Base-by-base conservation (phyloP, 1,139 yeast genomes). In the Debaryomyces sp. region DNA sequence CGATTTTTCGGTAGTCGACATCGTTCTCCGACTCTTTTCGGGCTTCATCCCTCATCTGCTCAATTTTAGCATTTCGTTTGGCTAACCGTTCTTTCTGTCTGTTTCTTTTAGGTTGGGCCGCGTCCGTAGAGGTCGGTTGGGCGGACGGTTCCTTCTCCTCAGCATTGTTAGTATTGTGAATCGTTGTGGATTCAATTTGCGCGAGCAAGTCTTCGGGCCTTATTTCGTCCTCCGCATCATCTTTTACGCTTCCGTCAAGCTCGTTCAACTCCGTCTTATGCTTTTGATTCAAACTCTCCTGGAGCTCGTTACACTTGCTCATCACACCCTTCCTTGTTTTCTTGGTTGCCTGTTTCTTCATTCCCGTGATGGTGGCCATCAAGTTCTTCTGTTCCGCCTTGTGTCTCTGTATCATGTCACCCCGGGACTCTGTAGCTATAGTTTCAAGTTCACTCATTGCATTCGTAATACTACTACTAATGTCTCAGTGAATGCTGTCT, bases 41-140 rank as follows among this genome's bases (percentile, higher is more conserved):
- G 0, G 98, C 97, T 56, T 89, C 86, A 32, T 77, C 80, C 56
- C 82, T 78, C 46, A 88, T 72, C 44, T 76, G 75, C 22, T 82
- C 84, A 15, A 84, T 75, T 45, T 87, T 89, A 2, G 87, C 91
- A 48, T 87, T 82, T 48, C 97, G 74, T 62, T 80, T 83, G 0
- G 92, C 95, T 29, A 90, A 65, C 56, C 89, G 77, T 60, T 91
- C 97, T 67, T 88, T 89, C 54, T 89, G 94, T 50, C 98, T 78
- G 64, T 92, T 94, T 43, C 94, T 75, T 62, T 77, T 82, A 56
- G 69, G 73, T 52, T 70, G 68, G 21, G 15, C 44, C 56, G 30
- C 45, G 35, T 38, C 41, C 49, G 5, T 35, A 44, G 17, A 2
- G n/a, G 47, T 42, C 34, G 48, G 46, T 21, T 29, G 45, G 6